These are phyloP conservation scores for Sporothrix brunneoviolacea DNA, from an alignment of 2,329 filamentous ascomycete genomes.

Conservation along the genomic window DNA sequence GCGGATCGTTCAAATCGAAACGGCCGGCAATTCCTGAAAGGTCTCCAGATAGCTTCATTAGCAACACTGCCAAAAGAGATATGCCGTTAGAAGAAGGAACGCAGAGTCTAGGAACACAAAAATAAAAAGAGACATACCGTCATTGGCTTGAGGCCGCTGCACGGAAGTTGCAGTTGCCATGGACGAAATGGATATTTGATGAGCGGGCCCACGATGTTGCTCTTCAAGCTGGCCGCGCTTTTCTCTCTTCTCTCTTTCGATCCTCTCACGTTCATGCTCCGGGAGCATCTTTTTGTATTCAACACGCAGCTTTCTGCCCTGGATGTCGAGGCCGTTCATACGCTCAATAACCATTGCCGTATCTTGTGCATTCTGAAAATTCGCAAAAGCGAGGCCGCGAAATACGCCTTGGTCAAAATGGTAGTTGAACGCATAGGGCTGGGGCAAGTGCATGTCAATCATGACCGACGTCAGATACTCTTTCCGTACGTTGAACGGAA, in stretches of 20 bases:
- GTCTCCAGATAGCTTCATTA: too few species aligned
- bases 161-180: slow-evolving; percentile 32
- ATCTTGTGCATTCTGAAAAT: slow-evolving; percentile 93
- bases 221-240: slow-evolving; percentile 93
- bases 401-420: slow-evolving; percentile 99
- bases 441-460: slow-evolving; percentile 86
- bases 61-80: too few species aligned
- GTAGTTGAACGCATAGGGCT: slow-evolving; percentile 98
- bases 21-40: too few species aligned
- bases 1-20: slow-evolving; percentile 83
- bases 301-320: slow-evolving; percentile 87
- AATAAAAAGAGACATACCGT: too few species aligned
- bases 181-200: slow-evolving; percentile 80
- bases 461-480: slow-evolving; percentile 89
- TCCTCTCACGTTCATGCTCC: slow-evolving; percentile 85
- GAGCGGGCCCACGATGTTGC: slow-evolving; percentile 82
- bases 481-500: slow-evolving; percentile 96
- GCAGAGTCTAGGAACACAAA: too few species aligned
- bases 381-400: slow-evolving; percentile 90
- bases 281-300: slow-evolving; percentile 99
- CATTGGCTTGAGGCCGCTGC: slow-evolving; percentile 6
- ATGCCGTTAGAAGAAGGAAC: too few species aligned
- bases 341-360: slow-evolving; percentile 86
- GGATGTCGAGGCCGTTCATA: slow-evolving; percentile 93
- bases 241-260: slow-evolving; percentile 95